Evolutionary conservation across 495 filamentous ascomycete species (phyloP), one percentile per base, ranked within the genome.

Genomic region (Penicillium canescens): DNA sequence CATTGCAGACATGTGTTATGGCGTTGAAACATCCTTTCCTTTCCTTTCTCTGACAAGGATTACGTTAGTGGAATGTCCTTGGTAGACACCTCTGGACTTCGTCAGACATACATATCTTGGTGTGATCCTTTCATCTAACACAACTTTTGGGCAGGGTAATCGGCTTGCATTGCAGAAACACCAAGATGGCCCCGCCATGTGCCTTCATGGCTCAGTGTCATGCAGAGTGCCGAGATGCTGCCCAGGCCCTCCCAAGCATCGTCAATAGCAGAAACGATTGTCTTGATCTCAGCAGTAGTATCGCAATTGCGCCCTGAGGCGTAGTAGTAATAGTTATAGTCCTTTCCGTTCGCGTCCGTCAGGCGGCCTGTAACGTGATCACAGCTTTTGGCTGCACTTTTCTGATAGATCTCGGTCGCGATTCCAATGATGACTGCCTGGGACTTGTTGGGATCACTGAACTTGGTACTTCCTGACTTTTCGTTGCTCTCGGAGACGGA

Each of bases 111-210:
- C 40, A 42, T 10, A 13, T 24, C 40, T 42, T 24, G 40, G 11
- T 24, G 10, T 24, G 3, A 24, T 42, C 3, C 2, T 24, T 12
- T 26, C 40, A 12, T 42, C 18, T 24, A 42, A 24, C 45, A 48
- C 45, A 38, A 13, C 7, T 48, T 28, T 3, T n/a, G 18, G 34
- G 45, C 34, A 48, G 33, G 45, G 33, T 35, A 48, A 38, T 6
- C n/a, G 10, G 21, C 34, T 20, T 48, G 28, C 45, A 38, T 37
- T 0, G 34, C 35, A 38, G 45, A 48, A 38, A 35, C 14, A 3
- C 45, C 45, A 33, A 48, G 45, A 21, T 48, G 35, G 7, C 45
- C 45, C 26, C 45, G 33, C 45, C 45, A 48, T 12, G 45, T 48
- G 31, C 33, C 45, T 10, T 34, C 45, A 24, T 48, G 45, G 1